Base-by-base conservation (phyloP, 805 yeast genomes). In the Candida ponderosae region DNA sequence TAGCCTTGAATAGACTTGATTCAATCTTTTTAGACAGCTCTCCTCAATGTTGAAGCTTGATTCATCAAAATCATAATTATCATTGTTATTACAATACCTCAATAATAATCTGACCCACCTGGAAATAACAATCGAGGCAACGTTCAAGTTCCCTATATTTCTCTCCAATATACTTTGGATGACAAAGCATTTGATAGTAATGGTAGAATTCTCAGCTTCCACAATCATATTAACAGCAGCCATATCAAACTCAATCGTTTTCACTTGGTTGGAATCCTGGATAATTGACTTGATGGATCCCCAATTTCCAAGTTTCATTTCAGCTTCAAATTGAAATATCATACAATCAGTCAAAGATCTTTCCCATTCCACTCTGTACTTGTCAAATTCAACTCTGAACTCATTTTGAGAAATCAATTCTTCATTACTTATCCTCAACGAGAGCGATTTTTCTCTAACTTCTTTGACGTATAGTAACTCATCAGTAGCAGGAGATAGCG, bases 91-190 rank as follows among this genome's bases (percentile, higher is more conserved):
- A 17, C 18, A 4, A 24, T 13, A 18, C 32, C 43, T 54, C 23
- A 60, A 38, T 3, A 58, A 34, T 14, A 38, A 42, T 29, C 61
- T 46, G 5, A 53, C 33, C 64, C 64, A 59, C 20, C 45, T 39
- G n/a, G 63, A 56, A 4, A 58, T 17, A 2, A 34, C 37, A 8
- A 32, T 28, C 7, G 52, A 47, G 6, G 41, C 43, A 1, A 48
- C 17, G 0, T 31, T 9, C 0, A 35, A 7, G 17, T 45, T 43
- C 1, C 36, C 38, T 4, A 59, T 34, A 31, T 56, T 51, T 24
- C 58, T 46, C 19, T 52, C 50, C 13, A 57, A 40, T 1, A 61
- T 27, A 0, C 30, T 16, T 4, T 40, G 34, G 3, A 60, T 33
- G 2, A 59, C 41, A 8, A 41, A 36, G 5, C 42, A 17, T 31